Evolutionary conservation across 257 asterid species (phyloP).

Genomic region (Penstemon barbatus): DNA sequence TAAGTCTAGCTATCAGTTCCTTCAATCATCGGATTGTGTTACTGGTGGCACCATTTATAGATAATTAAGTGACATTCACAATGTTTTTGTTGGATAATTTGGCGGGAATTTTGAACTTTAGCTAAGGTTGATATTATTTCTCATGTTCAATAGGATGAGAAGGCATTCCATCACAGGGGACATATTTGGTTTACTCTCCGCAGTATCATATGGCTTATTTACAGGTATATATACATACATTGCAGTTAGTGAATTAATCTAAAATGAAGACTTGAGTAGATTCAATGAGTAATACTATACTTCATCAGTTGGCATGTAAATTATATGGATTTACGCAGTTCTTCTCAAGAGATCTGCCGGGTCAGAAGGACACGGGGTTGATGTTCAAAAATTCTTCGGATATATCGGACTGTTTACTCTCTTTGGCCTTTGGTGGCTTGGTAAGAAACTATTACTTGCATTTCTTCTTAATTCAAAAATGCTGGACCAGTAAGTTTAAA

Average conservation of each 20-base stretch:
- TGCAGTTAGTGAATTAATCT: background rate
- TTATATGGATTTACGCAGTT: conserved; percentile 42
- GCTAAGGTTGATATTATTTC: conserved; percentile 5
- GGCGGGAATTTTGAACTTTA: background rate
- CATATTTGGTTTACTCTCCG: conserved; percentile 71
- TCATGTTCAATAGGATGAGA: conserved; percentile 38
- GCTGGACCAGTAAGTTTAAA: background rate
- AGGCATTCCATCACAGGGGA: conserved; percentile 61
- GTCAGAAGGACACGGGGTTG: conserved; percentile 63
- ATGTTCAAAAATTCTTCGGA: conserved; percentile 71
- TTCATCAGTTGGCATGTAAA: background rate
- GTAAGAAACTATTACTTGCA: conserved; percentile 45
- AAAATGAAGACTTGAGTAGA: background rate
- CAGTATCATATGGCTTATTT: conserved; percentile 68
- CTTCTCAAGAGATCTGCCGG: conserved; percentile 77
- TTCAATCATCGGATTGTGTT: background rate
- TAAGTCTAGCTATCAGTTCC: conserved; percentile 37
- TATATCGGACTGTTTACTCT: conserved; percentile 69
- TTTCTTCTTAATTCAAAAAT: background rate
- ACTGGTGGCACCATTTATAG: background rate
- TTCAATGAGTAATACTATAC: background rate
- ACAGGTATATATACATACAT: conserved; percentile 45
- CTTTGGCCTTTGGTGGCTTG: conserved; percentile 81
- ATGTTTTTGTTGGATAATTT: background rate
- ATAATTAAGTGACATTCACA: conserved; percentile 1